Conservation (phyloP, 768 basidiomycete species). For the Mycena chlorophos region DNA sequence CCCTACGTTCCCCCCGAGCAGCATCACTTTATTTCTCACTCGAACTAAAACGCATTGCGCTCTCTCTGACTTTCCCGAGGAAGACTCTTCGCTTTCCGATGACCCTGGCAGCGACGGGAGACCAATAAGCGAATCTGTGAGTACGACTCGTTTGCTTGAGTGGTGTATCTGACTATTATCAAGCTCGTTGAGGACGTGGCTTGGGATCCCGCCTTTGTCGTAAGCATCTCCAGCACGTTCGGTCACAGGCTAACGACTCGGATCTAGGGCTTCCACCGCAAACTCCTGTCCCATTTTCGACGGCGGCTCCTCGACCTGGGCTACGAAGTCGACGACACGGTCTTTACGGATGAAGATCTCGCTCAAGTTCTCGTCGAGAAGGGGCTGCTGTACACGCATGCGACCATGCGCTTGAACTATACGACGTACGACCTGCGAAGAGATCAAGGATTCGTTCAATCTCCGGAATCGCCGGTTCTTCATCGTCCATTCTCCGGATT, state of each 20-base stretch:
- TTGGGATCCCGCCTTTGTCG: neutral
- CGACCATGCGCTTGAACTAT: neutral
- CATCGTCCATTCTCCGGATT: neutral
- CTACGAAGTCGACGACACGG: neutral
- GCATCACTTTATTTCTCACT: neutral
- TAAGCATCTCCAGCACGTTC: too few relatives aligned
- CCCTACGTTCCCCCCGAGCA: neutral
- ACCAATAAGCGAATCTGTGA: too few relatives aligned
- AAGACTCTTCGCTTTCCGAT: too few relatives aligned
- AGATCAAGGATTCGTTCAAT: neutral
- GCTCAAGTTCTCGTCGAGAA: too few relatives aligned
- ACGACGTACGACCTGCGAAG: neutral
- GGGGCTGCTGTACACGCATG: neutral
- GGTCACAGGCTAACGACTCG: too few relatives aligned
- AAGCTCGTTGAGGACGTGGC: too few relatives aligned
- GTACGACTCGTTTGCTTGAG: too few relatives aligned
- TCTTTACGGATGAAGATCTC: neutral
- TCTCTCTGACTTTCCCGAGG: too few relatives aligned
- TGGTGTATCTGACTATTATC: too few relatives aligned
- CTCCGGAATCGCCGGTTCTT: neutral
- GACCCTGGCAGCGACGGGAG: too few relatives aligned
- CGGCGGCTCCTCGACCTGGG: neutral
- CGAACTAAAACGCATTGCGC: too few relatives aligned
- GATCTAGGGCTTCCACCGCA: neutral
- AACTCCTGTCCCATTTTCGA: neutral